Evolutionary conservation across 768 basidiomycete species (phyloP).

Genomic region (Agaricus bisporus): DNA sequence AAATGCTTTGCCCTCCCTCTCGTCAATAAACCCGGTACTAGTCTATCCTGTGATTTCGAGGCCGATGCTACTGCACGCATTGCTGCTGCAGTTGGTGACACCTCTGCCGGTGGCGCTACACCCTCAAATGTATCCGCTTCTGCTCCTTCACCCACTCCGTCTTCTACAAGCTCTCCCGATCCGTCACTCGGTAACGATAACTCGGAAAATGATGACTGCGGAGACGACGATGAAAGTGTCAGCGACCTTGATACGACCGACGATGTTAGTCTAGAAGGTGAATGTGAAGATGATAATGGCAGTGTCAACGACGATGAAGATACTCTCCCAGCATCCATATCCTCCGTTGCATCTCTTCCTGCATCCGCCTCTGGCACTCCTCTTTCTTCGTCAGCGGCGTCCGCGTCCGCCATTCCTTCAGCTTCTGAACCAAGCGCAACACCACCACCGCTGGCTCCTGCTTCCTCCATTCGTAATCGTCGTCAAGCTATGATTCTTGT

Average conservation of each 20-base stretch:
- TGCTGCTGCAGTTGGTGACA: slow-evolving; percentile 35
- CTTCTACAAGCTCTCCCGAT: slow-evolving; percentile 2
- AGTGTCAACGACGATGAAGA: slow-evolving; percentile 4
- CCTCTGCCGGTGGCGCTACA: background rate
- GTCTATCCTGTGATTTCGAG: slow-evolving; percentile 35
- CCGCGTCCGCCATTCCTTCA: background rate
- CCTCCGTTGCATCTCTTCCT: background rate
- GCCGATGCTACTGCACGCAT: slow-evolving; percentile 36
- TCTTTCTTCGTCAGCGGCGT: slow-evolving; percentile 1
- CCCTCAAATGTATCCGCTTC: slow-evolving; percentile 6
- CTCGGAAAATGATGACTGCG: slow-evolving; percentile 9
- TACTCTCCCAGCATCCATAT: background rate
- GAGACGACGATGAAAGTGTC: slow-evolving; percentile 7
- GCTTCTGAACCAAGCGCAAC: slow-evolving; percentile 6
- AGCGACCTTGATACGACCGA: slow-evolving; percentile 9
- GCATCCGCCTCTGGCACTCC: slow-evolving; percentile 10
- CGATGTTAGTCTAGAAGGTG: background rate
- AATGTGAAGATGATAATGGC: too few relatives aligned
- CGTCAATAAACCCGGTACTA: slow-evolving; percentile 39
- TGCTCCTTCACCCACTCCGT: slow-evolving; percentile 6
- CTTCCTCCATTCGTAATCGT: slow-evolving; percentile 2
- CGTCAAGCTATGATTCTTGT: slow-evolving; percentile 16
- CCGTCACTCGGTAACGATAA: slow-evolving; percentile 2
- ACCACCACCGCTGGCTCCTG: slow-evolving; percentile 7
- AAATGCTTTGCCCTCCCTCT: slow-evolving; percentile 46